Conservation (phyloP, 768 basidiomycete genomes). For the Tephrocybe sp. region DNA sequence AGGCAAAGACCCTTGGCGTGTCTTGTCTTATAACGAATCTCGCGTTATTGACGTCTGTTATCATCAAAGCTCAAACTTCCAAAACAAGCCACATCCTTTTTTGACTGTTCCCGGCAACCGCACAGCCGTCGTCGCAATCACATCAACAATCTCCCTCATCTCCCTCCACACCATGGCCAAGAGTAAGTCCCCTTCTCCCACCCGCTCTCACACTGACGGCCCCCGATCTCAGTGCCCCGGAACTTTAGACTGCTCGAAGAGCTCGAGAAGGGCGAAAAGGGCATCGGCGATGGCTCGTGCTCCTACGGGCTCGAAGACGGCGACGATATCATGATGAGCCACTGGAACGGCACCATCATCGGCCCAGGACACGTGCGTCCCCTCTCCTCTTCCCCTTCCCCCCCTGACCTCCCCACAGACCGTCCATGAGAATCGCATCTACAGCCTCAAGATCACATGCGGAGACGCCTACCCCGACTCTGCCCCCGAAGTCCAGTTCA, state of each 20-base stretch:
- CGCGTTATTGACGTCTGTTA: too few relatives aligned
- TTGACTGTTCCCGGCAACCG: too few relatives aligned
- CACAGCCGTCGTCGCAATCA: too few relatives aligned
- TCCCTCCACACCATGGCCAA: constrained; percentile 44
- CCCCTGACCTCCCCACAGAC: constrained; percentile 51
- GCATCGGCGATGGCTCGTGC: constrained; percentile 96
- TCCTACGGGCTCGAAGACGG: constrained; percentile 95
- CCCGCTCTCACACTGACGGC: not conserved
- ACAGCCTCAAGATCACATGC: constrained; percentile 90
- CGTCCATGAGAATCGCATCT: constrained; percentile 98
- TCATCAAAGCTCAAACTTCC: too few relatives aligned
- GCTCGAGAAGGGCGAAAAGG: constrained; percentile 99
- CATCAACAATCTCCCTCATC: not conserved
- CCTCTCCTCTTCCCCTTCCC: constrained; percentile 1
- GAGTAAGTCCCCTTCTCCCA: constrained; percentile 29
- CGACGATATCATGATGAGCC: constrained; percentile 96
- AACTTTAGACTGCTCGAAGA: constrained; percentile 97
- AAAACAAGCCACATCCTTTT: too few relatives aligned
- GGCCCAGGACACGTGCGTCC: constrained; percentile 91
- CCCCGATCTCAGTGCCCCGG: constrained; percentile 69
- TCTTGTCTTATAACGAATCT: too few relatives aligned
- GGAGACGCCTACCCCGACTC: constrained; percentile 72
- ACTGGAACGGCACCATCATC: constrained; percentile 99
- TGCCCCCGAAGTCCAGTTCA: constrained; percentile 81
- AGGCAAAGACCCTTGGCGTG: too few relatives aligned